Conservation (phyloP, 768 basidiomycete species). For the Paxillus rubicundulus region DNA sequence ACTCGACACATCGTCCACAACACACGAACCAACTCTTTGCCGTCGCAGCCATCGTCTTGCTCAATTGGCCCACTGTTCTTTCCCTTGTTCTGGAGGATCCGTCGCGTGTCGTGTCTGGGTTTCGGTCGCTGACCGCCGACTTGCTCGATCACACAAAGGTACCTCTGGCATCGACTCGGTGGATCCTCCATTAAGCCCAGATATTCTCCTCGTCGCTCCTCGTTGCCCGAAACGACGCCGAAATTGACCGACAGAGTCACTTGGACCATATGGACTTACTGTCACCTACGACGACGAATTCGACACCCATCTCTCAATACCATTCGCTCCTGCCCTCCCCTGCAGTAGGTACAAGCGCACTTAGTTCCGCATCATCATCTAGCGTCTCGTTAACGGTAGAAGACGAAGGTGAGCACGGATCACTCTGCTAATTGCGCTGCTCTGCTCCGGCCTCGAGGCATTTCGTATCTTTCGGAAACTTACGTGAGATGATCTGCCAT, state of each 20-base stretch:
- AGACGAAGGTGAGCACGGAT: slow-evolving; percentile 59
- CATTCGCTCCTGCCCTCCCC: slow-evolving; percentile 33
- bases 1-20: slow-evolving; percentile 14
- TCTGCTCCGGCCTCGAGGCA: slow-evolving; percentile 21
- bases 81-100: slow-evolving; percentile 38
- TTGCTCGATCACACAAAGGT: slow-evolving; percentile 34
- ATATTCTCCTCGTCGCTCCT: neutral
- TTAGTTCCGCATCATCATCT: slow-evolving; percentile 42
- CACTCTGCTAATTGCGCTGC: slow-evolving; percentile 10
- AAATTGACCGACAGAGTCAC: neutral
- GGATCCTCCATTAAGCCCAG: slow-evolving; percentile 43
- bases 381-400: slow-evolving; percentile 50
- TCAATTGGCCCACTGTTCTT: slow-evolving; percentile 3
- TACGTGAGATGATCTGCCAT: slow-evolving; percentile 33
- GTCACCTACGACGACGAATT: slow-evolving; percentile 23
- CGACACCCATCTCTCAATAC: slow-evolving; percentile 33
- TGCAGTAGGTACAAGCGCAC: slow-evolving; percentile 13
- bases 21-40: neutral
- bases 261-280: slow-evolving; percentile 21
- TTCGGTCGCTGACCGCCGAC: slow-evolving; percentile 37
- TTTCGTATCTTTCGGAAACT: slow-evolving; percentile 27
- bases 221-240: slow-evolving; percentile 9
- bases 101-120: slow-evolving; percentile 44
- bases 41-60: neutral
- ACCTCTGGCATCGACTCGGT: slow-evolving; percentile 47